Evolutionary conservation across 192 early-diverging fungal species (phyloP), one percentile per base, ranked within the genome.

Genomic region (Rhizoclosmatium sp.): DNA sequence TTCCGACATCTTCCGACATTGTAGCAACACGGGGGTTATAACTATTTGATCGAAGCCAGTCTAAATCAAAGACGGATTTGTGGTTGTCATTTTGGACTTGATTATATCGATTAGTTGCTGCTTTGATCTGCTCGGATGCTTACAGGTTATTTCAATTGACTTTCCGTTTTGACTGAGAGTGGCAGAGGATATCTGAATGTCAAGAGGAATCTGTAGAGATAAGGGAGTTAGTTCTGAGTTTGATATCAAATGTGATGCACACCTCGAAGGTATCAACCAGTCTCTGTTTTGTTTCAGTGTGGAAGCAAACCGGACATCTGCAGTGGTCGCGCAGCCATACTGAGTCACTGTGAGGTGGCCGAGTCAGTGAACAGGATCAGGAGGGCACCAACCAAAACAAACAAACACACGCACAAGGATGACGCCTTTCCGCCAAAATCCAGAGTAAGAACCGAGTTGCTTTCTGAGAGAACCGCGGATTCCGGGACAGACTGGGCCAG

Each of bases 301-400:
- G 95, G 79, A 89, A 96, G 76, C 95, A 96, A 47, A 89, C 59
- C 2, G 87, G 83, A 65, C 95, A 96, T 40, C 86, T 87, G 80
- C 95, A 96, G 81, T 96, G 95, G 76, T 96, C 94, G 7, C 95
- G 83, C 48, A 96, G 87, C 95, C 95, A 96, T 48, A 96, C 86
- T 16, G 87, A 78, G 79, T 94, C 89, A 77, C 89, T 92, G 73
- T 23, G 42, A 69, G 9, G 16, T 42, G 4, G 59, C 21, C 21
- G 47, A 2, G 19, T 69, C 9, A 47, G 7, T 10, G 16, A 31
- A 31, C 31, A 2, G 12, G 69, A 7, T n/a, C 48, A 9, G 14
- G 48, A 58, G n/a, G 46, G 40, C 46, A 39, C 19, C 40, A 40
- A 12, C 12, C 2, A 39, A 40, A 31, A 19, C 31, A 31, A 31